These are phyloP conservation scores for Physcia stellaris DNA, from an alignment of 495 filamentous ascomycete genomes.

Conservation along the genomic window DNA sequence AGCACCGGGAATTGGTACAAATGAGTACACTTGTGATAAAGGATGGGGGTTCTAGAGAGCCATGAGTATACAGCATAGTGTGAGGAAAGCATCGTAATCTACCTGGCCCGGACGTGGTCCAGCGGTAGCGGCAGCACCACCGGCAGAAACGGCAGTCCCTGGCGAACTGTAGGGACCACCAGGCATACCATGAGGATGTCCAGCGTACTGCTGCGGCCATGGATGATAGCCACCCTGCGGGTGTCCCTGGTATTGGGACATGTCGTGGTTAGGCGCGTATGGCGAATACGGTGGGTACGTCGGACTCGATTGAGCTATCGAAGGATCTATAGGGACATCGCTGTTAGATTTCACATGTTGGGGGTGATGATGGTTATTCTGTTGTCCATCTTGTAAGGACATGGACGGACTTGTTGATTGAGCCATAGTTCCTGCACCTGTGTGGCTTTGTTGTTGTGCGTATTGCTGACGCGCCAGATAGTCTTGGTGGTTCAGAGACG, in stretches of 20 bases:
- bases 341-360: constrained; percentile 79
- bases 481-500: constrained; percentile 55
- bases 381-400: constrained; percentile 61
- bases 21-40: constrained; percentile 77
- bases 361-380: constrained; percentile 50
- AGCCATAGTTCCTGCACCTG: constrained; percentile 81
- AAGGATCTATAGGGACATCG: constrained; percentile 98
- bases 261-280: constrained; percentile 71
- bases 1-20: constrained; percentile 93
- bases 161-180: constrained; percentile 47
- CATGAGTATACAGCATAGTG: constrained; percentile 17
- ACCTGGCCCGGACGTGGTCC: constrained; percentile 59
- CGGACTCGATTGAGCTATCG: constrained; percentile 83
- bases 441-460: constrained; percentile 54
- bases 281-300: constrained; percentile 81
- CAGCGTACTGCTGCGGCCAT: constrained; percentile 64
- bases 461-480: constrained; percentile 41
- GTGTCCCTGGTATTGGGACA: constrained; percentile 53
- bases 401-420: constrained; percentile 95
- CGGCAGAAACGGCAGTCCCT: constrained; percentile 42
- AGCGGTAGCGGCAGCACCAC: constrained; percentile 44
- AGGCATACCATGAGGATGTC: constrained; percentile 48
- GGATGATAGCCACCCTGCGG: constrained; percentile 44
- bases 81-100: constrained; percentile 26
- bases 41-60: constrained; percentile 29